Conservation (phyloP, 352 stramenopile species). For the Globisporangium uncinulatum region DNA sequence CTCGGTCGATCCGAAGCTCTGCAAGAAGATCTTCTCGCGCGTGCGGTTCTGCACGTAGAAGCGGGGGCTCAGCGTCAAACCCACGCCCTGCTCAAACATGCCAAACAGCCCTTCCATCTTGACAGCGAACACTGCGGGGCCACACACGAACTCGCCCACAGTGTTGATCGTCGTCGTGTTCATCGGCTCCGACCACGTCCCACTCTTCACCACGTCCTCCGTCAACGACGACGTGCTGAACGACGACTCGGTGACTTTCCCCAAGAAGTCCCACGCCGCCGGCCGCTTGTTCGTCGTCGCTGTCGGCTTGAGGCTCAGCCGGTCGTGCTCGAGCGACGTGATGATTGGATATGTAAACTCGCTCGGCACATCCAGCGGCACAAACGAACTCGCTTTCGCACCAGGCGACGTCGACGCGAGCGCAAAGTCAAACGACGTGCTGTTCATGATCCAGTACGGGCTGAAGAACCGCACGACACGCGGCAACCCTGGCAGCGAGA, state of each 20-base stretch:
- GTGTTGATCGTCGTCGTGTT: conserved; percentile 87
- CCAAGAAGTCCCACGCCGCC: conserved; percentile 48
- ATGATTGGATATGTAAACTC: conserved; percentile 67
- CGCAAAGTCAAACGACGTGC: conserved; percentile 63
- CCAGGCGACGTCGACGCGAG: conserved; percentile 51
- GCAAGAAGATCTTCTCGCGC: conserved; percentile 73
- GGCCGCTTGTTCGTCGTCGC: conserved; percentile 39
- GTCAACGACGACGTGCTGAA: conserved; percentile 43
- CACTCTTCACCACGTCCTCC: conserved; percentile 58
- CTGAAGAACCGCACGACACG: conserved; percentile 78
- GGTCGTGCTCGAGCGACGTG: conserved; percentile 46
- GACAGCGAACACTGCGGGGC: conserved; percentile 67
- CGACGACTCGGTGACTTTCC: conserved; percentile 42
- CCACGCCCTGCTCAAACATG: conserved; percentile 67
- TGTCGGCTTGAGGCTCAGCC: conserved; percentile 65
- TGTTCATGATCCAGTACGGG: conserved; percentile 85
- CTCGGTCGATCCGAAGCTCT: conserved; percentile 64
- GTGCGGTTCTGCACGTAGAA: conserved; percentile 83
- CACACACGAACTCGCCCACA: conserved; percentile 66
- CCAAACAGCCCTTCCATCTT: conserved; percentile 82
- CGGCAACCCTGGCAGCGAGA: conserved; percentile 58
- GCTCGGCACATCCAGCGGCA: conserved; percentile 31
- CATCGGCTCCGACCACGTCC: conserved; percentile 73
- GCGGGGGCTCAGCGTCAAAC: conserved; percentile 71
- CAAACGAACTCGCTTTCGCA: conserved; percentile 40